Base-by-base conservation (phyloP, 2,329 filamentous ascomycete species). In the Fusarium acutatum region DNA sequence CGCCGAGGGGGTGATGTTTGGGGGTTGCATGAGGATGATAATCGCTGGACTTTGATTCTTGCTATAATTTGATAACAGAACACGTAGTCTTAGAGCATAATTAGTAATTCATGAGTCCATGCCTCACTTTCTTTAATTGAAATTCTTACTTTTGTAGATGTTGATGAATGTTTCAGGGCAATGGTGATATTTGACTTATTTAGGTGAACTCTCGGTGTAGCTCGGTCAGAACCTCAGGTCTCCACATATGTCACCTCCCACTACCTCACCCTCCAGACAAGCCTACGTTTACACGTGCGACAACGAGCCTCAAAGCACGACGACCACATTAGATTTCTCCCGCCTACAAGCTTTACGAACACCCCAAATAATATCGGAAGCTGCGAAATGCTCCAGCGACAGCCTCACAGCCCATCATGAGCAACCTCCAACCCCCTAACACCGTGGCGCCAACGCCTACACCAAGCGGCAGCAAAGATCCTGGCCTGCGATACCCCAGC, bases 401-500 rank as follows among this genome's bases (percentile, higher is more conserved):
- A 69, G 32, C 64, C 53, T 67, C 50, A 54, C 43, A 67, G 49
- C 47, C 69, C 67, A 78, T 67, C 72, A 89, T 89, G 87, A 83
- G 87, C 66, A 88, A 87, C 80, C 80, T 86, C 46, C 86, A 87
- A 75, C 81, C 86, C 12, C 46, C 67, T 17, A 65, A 35, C 64
- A 79, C 83, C 70, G 80, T 86, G 72, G 83, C 86, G 72, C 78
- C 83, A 32, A 81, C 84, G 32, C 43, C 65, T 40, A 49, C 65
- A 6, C 60, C 66, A 67, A 82, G 83, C 37, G 50, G 70, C 44
- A 62, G 41, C 75, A 86, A 87, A 80, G 86, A 87, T 74, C 81
- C 87, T 38, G 92, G 93, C 32, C 91, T 99, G 71, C 93, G 95
- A 76, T 94, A 97, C 79, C 96, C 96, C 53, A 94, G 94, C 64